Conservation (phyloP, 176 grass and related monocot genomes). For the Aegilops bicornis region DNA sequence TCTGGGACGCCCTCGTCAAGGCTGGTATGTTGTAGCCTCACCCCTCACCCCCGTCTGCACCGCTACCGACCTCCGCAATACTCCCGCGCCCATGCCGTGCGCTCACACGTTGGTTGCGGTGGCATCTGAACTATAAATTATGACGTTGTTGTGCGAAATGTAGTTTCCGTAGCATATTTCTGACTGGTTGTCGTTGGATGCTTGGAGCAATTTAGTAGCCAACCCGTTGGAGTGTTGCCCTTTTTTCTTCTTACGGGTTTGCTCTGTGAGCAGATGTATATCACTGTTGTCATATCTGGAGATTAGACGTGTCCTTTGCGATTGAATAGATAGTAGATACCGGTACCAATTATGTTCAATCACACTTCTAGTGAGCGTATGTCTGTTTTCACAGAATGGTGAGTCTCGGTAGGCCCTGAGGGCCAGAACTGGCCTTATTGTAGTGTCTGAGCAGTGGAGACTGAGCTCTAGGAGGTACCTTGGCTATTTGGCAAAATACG, state of each 20-base stretch:
- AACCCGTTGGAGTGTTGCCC: not conserved
- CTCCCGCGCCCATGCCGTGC: not conserved
- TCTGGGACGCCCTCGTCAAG: constrained; percentile 93
- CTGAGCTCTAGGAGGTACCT: not conserved
- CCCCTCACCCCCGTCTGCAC: not conserved
- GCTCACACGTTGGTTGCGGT: not conserved
- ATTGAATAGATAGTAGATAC: not conserved
- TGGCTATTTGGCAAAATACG: not conserved
- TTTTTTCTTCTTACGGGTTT: not conserved
- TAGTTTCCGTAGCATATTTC: not conserved
- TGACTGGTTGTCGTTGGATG: constrained; percentile 12
- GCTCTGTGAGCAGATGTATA: not conserved
- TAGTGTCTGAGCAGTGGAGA: not conserved
- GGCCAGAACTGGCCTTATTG: not conserved
- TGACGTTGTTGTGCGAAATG: constrained; percentile 30
- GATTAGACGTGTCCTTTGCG: not conserved
- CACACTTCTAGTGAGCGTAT: not conserved
- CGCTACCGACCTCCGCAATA: not conserved
- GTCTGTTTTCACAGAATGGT: not conserved
- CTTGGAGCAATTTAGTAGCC: not conserved
- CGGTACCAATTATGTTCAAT: not conserved
- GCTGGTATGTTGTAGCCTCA: constrained; percentile 55
- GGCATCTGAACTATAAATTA: not conserved
- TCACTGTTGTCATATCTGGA: not conserved
- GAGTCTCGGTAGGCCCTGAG: not conserved